These are phyloP conservation scores for Aspergillus sp. DNA, from an alignment of 2,329 filamentous ascomycete genomes.

Conservation along the genomic window DNA sequence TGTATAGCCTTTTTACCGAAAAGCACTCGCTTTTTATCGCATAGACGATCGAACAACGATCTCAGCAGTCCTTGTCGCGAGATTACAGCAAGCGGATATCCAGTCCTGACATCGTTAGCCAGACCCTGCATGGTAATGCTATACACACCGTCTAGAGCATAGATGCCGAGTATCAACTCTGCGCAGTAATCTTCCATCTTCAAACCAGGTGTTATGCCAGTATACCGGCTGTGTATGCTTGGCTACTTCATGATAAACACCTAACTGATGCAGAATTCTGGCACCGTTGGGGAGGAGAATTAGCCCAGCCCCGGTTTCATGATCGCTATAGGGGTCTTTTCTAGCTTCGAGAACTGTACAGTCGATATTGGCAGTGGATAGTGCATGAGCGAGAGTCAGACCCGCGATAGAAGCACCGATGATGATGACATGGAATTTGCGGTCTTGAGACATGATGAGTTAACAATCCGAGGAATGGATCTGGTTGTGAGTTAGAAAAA, in stretches of 20 bases:
- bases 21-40: background rate
- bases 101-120: background rate
- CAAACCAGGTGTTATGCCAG: background rate
- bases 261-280: background rate
- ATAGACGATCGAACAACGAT: background rate
- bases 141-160: background rate
- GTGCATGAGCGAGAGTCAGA: no score
- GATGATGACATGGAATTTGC: no score
- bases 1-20: background rate
- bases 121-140: no score
- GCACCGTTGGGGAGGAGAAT: background rate
- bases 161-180: background rate
- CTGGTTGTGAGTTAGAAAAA: no score
- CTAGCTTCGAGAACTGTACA: background rate
- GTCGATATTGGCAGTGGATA: background rate
- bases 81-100: background rate
- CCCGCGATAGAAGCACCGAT: no score
- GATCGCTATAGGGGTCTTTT: background rate
- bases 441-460: no score
- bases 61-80: background rate
- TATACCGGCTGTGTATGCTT: background rate
- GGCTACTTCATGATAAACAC: background rate
- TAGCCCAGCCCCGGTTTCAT: background rate
- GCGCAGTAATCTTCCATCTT: background rate
- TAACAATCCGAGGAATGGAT: no score